Evolutionary conservation across 345 rosid genomes (phyloP).

Genomic region (rapeseed (Brassica napus)): DNA sequence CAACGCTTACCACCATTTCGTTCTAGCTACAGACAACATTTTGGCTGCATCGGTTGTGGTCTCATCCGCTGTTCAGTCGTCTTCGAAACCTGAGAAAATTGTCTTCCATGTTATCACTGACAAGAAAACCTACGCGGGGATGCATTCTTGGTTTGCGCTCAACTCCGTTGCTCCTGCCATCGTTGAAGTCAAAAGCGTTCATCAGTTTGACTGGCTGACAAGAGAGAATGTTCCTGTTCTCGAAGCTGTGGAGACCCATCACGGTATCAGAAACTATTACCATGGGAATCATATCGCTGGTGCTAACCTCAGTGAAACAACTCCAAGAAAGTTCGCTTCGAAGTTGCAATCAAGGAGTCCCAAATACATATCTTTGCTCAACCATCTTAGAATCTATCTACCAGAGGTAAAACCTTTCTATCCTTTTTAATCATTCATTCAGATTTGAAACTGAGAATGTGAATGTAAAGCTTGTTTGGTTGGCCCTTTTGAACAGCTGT

Average conservation of each 20-base stretch:
- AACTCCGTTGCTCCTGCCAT: slow-evolving; percentile 84
- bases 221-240: slow-evolving; percentile 99
- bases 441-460: neutral
- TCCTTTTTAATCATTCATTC: neutral
- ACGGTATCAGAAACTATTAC: slow-evolving; percentile 80
- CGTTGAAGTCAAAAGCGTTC: slow-evolving; percentile 93
- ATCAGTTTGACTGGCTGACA: slow-evolving; percentile 98
- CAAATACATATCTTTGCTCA: slow-evolving; percentile 96
- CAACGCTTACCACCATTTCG: slow-evolving; percentile 83
- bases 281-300: slow-evolving; percentile 96
- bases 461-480: slow-evolving; percentile 23
- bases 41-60: slow-evolving; percentile 99
- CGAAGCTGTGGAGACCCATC: slow-evolving; percentile 89
- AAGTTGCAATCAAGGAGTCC: slow-evolving; percentile 98
- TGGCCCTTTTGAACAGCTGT: slow-evolving; percentile 65
- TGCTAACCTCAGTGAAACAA: slow-evolving; percentile 73
- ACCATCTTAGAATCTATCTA: slow-evolving; percentile 93
- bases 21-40: slow-evolving; percentile 91
- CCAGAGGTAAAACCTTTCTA: slow-evolving; percentile 75
- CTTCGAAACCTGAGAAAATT: slow-evolving; percentile 79
- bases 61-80: slow-evolving; percentile 79
- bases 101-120: slow-evolving; percentile 97
- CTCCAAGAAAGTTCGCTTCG: slow-evolving; percentile 90
- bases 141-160: slow-evolving; percentile 99
- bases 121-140: slow-evolving; percentile 98